Evolutionary conservation across 768 basidiomycete species (phyloP), one percentile per base, ranked within the genome.

Genomic region (Amanita rubescens): DNA sequence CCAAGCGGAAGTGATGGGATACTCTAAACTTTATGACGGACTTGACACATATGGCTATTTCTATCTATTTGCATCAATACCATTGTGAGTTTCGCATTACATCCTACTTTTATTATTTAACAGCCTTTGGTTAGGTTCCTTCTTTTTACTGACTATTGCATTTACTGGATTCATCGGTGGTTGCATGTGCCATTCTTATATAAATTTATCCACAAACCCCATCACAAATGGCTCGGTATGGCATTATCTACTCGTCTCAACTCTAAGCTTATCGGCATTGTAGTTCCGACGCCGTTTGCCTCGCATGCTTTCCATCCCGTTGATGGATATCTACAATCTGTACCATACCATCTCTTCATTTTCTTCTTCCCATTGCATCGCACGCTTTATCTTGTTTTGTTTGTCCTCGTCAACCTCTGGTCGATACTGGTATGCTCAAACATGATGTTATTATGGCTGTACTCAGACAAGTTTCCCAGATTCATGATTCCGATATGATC

Each of bases 401-500:
- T 98, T 67, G 84, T 92, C 37, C 76, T 88, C 51, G 90, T 98
- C 65, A 97, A 98, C 73, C 79, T 88, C 62, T 97, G 96, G 96
- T 84, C 74, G 57, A 94, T 98, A 67, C 77, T 96, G 56, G 90
- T 91, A 64, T 49, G 84, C 75, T n/a, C 10, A 22, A 45, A 24
- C 7, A 25, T 19, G 10, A n/a, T 32, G 19, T 19, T 30, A n/a
- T n/a, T n/a, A 35, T 24, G 38, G 22, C 12, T 39, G n/a, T 32
- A 20, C 25, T 12, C 33, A 44, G 17, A 35, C 41, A 30, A 15
- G 20, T 8, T 34, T 35, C 22, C 8, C 63, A 93, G 91, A 99
- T 99, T 60, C 95, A 99, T 65, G 96, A 99, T 69, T 94, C 92
- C 3, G 96, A 98, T 73, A 98, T 99, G 95, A 83, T 98, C 63